A percentile compares a stretch with the other conserved stretches of the same genome.
These are phyloP conservation scores for Teunomyces aglyptinius DNA, from an alignment of 805 yeast genomes.

Conservation along the genomic window DNA sequence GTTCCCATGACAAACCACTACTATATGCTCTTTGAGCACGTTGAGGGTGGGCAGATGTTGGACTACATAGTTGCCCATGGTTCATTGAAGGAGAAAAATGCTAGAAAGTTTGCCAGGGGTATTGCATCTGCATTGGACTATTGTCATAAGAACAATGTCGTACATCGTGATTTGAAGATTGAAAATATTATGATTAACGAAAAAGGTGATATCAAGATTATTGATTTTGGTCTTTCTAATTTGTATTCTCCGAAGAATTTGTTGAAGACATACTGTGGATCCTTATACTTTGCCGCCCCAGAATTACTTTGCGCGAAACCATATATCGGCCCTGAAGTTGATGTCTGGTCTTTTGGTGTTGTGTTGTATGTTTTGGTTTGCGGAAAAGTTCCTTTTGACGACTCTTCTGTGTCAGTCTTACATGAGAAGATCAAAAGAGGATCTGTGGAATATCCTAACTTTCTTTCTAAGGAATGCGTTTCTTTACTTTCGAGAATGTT, in stretches of 20 bases:
- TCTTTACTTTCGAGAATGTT: conserved; percentile 83
- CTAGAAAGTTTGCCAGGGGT: conserved; percentile 91
- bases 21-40: conserved; percentile 95
- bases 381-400: conserved; percentile 98
- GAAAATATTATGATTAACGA: conserved; percentile 94
- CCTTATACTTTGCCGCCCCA: conserved; percentile 97
- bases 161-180: conserved; percentile 94
- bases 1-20: conserved; percentile 96
- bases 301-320: conserved; percentile 91
- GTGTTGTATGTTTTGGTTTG: conserved; percentile 92
- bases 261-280: conserved; percentile 94
- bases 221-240: conserved; percentile 94
- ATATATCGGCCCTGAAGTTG: conserved; percentile 95
- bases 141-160: conserved; percentile 90
- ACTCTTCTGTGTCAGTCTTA: conserved; percentile 83
- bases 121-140: conserved; percentile 92
- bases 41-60: conserved; percentile 95
- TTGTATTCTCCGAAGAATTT: conserved; percentile 68
- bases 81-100: conserved; percentile 87
- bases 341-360: conserved; percentile 97
- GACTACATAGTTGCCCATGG: conserved; percentile 98
- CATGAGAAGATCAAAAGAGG: conserved; percentile 95
- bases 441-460: conserved; percentile 84
- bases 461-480: conserved; percentile 75
- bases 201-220: conserved; percentile 90